phyloP scores from a whole-genome alignment of 345 rosid genomes.

The Mallotus nudiflorus region DNA sequence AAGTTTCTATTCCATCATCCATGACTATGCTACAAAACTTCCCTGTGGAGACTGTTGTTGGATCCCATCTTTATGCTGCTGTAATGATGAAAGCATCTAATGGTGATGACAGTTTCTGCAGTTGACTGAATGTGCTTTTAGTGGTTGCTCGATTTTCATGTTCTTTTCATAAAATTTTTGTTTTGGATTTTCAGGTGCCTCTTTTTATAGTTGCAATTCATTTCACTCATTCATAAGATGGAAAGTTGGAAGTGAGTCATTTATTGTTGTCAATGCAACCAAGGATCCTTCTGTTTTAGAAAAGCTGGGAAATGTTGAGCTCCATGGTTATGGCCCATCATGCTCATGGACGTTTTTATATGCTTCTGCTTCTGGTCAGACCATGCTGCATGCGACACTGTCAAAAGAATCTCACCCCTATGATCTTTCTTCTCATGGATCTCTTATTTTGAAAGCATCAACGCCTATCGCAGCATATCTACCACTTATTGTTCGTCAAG shows the following conservation, averaged over 20 bases:
- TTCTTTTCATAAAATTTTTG: slow-evolving; percentile 27
- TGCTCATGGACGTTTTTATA: slow-evolving; percentile 72
- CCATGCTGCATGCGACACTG: slow-evolving; percentile 75
- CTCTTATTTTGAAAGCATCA: slow-evolving; percentile 63
- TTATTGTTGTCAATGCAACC: slow-evolving; percentile 60
- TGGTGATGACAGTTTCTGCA: slow-evolving; percentile 46
- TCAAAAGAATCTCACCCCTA: slow-evolving; percentile 55
- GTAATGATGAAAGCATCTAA: slow-evolving; percentile 74
- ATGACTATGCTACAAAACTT: slow-evolving; percentile 78
- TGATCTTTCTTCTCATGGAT: slow-evolving; percentile 55
- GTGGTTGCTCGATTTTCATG: slow-evolving; percentile 20
- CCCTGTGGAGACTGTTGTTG: slow-evolving; percentile 80
- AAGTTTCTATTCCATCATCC: slow-evolving; percentile 74
- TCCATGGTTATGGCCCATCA: slow-evolving; percentile 49
- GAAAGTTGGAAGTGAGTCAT: slow-evolving; percentile 75
- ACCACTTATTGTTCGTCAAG: slow-evolving; percentile 66
- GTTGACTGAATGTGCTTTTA: slow-evolving; percentile 26
- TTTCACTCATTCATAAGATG: slow-evolving; percentile 67
- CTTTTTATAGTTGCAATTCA: slow-evolving; percentile 74
- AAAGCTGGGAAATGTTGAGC: slow-evolving; percentile 28
- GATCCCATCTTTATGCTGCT: slow-evolving; percentile 78
- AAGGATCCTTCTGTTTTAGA: slow-evolving; percentile 39
- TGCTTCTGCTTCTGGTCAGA: slow-evolving; percentile 71
- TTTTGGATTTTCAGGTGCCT: slow-evolving; percentile 63
- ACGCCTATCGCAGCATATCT: slow-evolving; percentile 69